Conservation (phyloP, 345 rosid species). For the Eucalyptus pauciflora region DNA sequence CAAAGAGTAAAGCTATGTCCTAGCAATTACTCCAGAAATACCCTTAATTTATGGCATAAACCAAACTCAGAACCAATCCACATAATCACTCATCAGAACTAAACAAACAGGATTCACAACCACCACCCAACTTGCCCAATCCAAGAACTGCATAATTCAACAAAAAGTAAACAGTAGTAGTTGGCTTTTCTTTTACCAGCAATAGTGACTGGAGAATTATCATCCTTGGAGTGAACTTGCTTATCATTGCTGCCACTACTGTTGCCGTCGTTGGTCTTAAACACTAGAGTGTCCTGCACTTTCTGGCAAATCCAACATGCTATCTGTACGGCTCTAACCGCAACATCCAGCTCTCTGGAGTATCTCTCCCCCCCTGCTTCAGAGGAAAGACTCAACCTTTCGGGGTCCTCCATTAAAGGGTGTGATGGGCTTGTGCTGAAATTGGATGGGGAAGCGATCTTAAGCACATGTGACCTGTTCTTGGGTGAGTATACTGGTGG, state of each 20-base stretch:
- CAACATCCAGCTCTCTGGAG: constrained; percentile 55
- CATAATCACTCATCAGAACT: neutral
- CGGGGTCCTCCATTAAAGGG: neutral
- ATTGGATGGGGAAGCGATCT: neutral
- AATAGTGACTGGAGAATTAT: constrained; percentile 86
- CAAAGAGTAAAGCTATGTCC: neutral
- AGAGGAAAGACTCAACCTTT: neutral
- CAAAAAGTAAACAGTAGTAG: neutral
- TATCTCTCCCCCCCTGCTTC: neutral
- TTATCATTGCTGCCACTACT: neutral
- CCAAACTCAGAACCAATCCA: neutral
- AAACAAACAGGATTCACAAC: neutral
- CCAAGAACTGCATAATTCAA: neutral
- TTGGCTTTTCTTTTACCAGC: constrained; percentile 36
- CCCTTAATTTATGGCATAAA: neutral
- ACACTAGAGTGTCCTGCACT: constrained; percentile 51
- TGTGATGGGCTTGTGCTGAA: neutral
- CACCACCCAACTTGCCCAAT: neutral
- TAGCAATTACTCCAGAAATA: neutral
- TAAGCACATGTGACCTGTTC: neutral
- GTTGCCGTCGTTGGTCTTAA: constrained; percentile 1
- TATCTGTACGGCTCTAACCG: constrained; percentile 71
- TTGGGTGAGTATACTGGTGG: neutral
- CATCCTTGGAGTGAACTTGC: constrained; percentile 52
- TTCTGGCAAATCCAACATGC: constrained; percentile 71